phyloP scores from a whole-genome alignment of 2,329 filamentous ascomycete species.

The Aspergillus sp. region DNA sequence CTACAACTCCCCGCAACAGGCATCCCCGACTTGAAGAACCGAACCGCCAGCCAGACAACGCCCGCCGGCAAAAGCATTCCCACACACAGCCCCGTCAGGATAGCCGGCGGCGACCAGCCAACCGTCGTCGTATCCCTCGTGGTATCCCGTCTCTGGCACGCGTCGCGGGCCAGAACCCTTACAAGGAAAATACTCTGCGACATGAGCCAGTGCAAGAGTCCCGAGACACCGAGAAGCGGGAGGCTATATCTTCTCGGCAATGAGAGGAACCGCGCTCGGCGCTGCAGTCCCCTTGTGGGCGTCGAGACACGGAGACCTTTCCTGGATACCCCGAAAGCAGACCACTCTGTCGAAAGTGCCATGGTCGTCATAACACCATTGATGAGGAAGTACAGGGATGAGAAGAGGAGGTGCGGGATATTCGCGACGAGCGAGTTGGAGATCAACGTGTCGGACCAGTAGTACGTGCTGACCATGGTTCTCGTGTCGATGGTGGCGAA shows the following conservation, averaged over 20 bases:
- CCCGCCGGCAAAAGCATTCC: constrained; percentile 21
- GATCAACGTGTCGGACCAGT: constrained; percentile 10
- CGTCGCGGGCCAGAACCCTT: constrained; percentile 22
- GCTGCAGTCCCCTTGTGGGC: constrained; percentile 38
- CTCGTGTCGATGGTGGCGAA: constrained; percentile 3
- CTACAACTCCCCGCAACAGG: constrained; percentile 37
- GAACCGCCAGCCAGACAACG: constrained; percentile 21
- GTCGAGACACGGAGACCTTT: constrained; percentile 46
- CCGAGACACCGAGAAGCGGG: constrained; percentile 39
- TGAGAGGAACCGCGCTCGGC: constrained; percentile 43
- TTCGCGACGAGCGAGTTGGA: constrained; percentile 36
- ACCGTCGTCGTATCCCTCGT: background rate
- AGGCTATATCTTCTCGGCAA: constrained; percentile 33
- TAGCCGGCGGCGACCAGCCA: constrained; percentile 15
- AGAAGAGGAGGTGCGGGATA: constrained; percentile 37
- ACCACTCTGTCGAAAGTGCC: constrained; percentile 54
- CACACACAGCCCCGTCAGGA: constrained; percentile 19
- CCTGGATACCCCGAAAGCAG: constrained; percentile 34
- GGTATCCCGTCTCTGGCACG: background rate
- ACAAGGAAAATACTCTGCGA: constrained; percentile 51
- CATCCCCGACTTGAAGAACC: constrained; percentile 26
- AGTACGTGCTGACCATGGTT: constrained; percentile 2
- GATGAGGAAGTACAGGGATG: constrained; percentile 37
- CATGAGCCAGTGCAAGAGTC: constrained; percentile 49
- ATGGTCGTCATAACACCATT: constrained; percentile 49